phyloP scores from a whole-genome alignment of 164 flowering plant genomes.

The Berberis thunbergii region DNA sequence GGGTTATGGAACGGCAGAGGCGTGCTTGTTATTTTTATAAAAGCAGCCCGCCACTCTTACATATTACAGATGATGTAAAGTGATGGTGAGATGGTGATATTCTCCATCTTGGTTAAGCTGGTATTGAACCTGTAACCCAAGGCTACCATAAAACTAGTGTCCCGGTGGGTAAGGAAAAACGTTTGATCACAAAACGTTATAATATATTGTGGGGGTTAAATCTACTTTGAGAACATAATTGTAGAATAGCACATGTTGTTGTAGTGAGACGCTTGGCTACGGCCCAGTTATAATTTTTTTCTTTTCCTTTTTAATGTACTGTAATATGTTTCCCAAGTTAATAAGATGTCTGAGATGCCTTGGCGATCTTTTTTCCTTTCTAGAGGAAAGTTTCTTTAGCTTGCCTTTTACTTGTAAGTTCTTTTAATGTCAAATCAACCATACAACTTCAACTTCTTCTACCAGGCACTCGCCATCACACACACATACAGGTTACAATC shows the following conservation, averaged over 20 bases:
- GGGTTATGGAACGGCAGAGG: conserved; percentile 41
- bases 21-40: conserved; percentile 28
- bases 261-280: neutral
- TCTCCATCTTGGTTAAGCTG: conserved; percentile 1
- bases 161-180: neutral
- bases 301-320: neutral
- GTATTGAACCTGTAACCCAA: conserved; percentile 13
- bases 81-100: neutral
- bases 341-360: conserved; percentile 3
- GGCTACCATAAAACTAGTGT: conserved; percentile 2
- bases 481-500: too few relatives aligned
- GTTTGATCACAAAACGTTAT: neutral
- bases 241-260: conserved; percentile 9
- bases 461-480: too few relatives aligned
- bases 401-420: neutral
- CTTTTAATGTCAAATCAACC: neutral
- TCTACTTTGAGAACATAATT: conserved; percentile 7
- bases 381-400: neutral
- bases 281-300: conserved; percentile 1
- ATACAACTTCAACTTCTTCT: too few relatives aligned
- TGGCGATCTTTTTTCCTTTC: neutral
- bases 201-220: neutral
- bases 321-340: conserved; percentile 2
- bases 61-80: neutral
- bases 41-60: conserved; percentile 24